Evolutionary conservation across 768 basidiomycete species (phyloP), one percentile per base, ranked within the genome.

Genomic region (Macrocybe gigantea): DNA sequence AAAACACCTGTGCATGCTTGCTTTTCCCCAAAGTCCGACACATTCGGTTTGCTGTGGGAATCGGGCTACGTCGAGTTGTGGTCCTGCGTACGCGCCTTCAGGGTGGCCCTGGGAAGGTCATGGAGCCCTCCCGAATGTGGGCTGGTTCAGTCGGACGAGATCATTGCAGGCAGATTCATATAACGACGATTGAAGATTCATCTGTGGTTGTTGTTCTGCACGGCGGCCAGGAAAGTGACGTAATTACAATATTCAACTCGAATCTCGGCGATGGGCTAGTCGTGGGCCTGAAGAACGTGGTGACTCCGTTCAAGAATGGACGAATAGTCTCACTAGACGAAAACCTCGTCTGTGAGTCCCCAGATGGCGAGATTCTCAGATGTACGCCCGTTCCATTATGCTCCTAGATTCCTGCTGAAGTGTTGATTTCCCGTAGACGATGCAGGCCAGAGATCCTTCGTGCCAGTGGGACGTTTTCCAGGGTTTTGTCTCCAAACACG

Each of bases 61-160:
- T 66, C 70, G n/a, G 89, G 88, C 0, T 65, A 67, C 30, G 59
- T 88, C 7, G 79, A 86, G 44, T 55, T 93, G 2, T 94, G 85
- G 80, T 69, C 79, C 68, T 93, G 38, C 69, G 75, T 36, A 90
- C 82, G 1, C 78, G 80, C 6, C 64, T 86, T 31, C 71, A 72
- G 7, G 75, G 78, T 8, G 80, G 80, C 5, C 71, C 68, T 0
- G 77, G 68, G 22, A 80, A 82, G 45, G 70, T 77, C 5, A 80
- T 88, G 77, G 66, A 79, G 44, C 86, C 85, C 1, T 54, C 51
- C 2, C 62, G 57, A 44, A 49, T 62, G 9, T 77, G 69, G 66
- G 71, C 60, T 45, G 68, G 66, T 38, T 50, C 62, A 3, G 49
- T 56, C 22, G 58, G 55, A 1, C 54, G 47, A 14, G 39, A 13